Evolutionary conservation across 768 basidiomycete species (phyloP).

Genomic region (Gymnopilus junonius): DNA sequence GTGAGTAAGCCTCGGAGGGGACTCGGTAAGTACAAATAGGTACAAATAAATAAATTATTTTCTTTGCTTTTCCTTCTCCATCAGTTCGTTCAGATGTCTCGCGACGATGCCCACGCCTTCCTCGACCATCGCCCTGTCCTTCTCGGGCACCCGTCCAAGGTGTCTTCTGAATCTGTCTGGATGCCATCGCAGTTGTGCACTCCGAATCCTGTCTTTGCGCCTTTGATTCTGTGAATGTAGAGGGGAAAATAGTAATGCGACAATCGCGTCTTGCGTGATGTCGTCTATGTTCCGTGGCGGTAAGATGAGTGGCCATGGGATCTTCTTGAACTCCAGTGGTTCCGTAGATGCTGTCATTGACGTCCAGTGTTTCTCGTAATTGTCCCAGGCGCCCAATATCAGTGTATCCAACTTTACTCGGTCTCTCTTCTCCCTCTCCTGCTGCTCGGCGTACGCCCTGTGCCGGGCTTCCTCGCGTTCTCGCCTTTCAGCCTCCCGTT

Average conservation of each 20-base stretch:
- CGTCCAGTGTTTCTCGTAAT: conserved; percentile 72
- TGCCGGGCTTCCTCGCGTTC: conserved; percentile 52
- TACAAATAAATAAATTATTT: conserved; percentile 21
- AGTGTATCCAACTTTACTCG: conserved; percentile 46
- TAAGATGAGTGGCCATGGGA: conserved; percentile 72
- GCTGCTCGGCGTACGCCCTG: conserved; percentile 37
- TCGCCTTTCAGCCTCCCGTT: conserved; percentile 53
- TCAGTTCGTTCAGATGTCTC: conserved; percentile 68
- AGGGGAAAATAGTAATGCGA: conserved; percentile 66
- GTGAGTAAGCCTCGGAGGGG: conserved; percentile 9
- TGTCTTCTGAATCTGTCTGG: conserved; percentile 75
- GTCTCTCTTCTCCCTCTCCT: conserved; percentile 50
- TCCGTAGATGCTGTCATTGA: conserved; percentile 49
- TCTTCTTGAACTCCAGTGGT: conserved; percentile 56
- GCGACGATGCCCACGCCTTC: conserved; percentile 69
- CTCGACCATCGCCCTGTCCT: conserved; percentile 58
- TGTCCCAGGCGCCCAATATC: conserved; percentile 59
- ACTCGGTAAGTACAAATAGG: conserved; percentile 15
- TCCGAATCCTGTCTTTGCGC: conserved; percentile 67
- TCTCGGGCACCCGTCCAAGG: conserved; percentile 52
- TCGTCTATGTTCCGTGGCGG: conserved; percentile 49
- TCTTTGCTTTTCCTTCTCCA: conserved; percentile 42
- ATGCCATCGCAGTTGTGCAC: conserved; percentile 78
- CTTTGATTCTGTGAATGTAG: conserved; percentile 61
- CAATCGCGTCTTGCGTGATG: conserved; percentile 58